Percentiles rank a stretch among this genome's conserved stretches.
Evolutionary conservation across 1,139 yeast genomes (phyloP).

Genomic region (Pichia sp.): DNA sequence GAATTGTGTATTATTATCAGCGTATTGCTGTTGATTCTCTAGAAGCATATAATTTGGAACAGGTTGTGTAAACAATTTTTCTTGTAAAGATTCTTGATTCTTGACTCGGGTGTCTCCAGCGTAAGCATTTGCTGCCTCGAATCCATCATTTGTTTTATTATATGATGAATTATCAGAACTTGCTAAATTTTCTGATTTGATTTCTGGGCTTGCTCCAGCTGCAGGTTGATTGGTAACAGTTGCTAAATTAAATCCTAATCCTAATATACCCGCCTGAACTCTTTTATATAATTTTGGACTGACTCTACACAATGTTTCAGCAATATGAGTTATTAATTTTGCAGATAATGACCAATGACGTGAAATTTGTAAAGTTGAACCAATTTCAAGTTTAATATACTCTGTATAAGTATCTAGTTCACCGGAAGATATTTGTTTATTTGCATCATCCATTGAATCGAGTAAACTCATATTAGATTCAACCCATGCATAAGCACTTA

Average conservation of each 20-base stretch:
- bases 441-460: conserved; percentile 13
- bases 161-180: neutral
- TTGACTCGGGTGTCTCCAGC: too few species aligned
- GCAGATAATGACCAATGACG: conserved; percentile 45
- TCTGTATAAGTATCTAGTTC: conserved; percentile 41
- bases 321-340: conserved; percentile 39
- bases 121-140: too few species aligned
- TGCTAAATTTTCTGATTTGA: neutral
- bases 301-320: conserved; percentile 33
- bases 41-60: conserved; percentile 2
- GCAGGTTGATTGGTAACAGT: neutral
- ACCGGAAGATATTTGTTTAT: conserved; percentile 22
- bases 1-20: neutral
- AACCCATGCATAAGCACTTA: conserved; percentile 46
- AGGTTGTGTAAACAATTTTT: neutral
- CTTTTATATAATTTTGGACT: conserved; percentile 26
- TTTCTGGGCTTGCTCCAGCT: neutral
- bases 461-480: conserved; percentile 28
- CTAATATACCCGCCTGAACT: conserved; percentile 26
- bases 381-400: conserved; percentile 41
- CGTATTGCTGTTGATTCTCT: neutral
- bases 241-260: conserved; percentile 12
- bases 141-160: neutral
- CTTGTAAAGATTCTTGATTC: too few species aligned
- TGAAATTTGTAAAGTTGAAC: conserved; percentile 42